Base-by-base conservation (phyloP, 208 protist species). In the Leishmania turanica region DNA sequence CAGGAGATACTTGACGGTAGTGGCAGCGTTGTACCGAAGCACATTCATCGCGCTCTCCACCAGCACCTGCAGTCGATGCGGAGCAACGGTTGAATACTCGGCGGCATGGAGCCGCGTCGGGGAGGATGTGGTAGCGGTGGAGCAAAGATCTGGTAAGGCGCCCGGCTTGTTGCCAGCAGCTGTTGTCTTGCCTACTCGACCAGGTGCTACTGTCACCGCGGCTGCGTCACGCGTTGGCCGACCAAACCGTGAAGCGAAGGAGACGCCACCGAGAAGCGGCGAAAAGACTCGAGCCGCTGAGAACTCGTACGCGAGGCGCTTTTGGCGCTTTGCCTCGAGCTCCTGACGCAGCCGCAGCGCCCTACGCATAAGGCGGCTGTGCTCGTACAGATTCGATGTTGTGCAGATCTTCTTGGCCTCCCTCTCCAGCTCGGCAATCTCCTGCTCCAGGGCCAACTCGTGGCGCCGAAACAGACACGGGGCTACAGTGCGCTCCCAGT, bases 381-480 rank as follows among this genome's bases (percentile, higher is more conserved):
- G 87, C 56, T 85, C 58, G 58, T 85, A 84, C 62, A 92, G 69
- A 64, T 89, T 66, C 34, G 91, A 82, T 0, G 82, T 84, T 24
- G 60, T 76, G 75, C 73, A 88, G 56, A 86, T 79, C 34, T 45
- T 47, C 17, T 85, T 70, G 5, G 90, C 90, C 79, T 93, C 87
- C 3, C 2, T 66, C 58, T 86, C 75, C n/a, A 92, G 80, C 8
- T 74, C 70, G 37, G 78, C 74, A 58, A 95, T 88, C 49, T 88
- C 69, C 40, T 76, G 73, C 56, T 87, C 81, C 1, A 96, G 79
- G 31, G 68, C 60, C 15, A 79, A 47, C 78, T 96, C 92, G 34
- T 88, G 84, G 7, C 71, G 78, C 58, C 81, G 90, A 69, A 93
- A 89, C 17, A 93, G 47, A 7, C 34, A 76, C 9, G 88, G 87